phyloP scores from a whole-genome alignment of 2,329 filamentous ascomycete genomes.

The Cytospora piceicola region DNA sequence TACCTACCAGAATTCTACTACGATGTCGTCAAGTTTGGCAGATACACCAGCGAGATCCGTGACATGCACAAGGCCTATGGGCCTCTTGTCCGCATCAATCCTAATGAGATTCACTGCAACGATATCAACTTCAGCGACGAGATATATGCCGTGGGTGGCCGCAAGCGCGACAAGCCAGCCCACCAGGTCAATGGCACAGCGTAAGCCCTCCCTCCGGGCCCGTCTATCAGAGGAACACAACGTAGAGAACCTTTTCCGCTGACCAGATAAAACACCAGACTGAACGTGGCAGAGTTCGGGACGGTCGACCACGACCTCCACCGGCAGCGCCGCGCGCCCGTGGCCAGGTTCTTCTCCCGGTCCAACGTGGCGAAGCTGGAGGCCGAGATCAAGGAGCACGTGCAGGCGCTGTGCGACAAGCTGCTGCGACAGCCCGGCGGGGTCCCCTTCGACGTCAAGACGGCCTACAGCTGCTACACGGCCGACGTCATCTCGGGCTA shows the following conservation, averaged over 20 bases:
- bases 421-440: conserved; percentile 23
- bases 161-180: conserved; percentile 30
- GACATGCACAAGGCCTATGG: conserved; percentile 43
- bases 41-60: conserved; percentile 38
- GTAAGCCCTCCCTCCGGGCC: not conserved
- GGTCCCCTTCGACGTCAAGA: conserved; percentile 25
- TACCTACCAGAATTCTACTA: conserved; percentile 42
- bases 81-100: conserved; percentile 42
- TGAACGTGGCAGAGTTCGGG: conserved; percentile 22
- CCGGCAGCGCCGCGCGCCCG: conserved; percentile 27
- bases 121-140: conserved; percentile 39
- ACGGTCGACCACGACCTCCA: conserved; percentile 33
- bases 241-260: not conserved
- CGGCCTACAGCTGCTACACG: conserved; percentile 27
- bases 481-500: conserved; percentile 19
- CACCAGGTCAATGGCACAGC: conserved; percentile 25
- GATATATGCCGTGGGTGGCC: conserved; percentile 32
- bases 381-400: conserved; percentile 32
- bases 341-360: conserved; percentile 34
- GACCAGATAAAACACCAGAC: not conserved
- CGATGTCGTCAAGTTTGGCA: conserved; percentile 37
- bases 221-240: not conserved
- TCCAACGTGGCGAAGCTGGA: conserved; percentile 31
- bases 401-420: conserved; percentile 32
- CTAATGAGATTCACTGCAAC: conserved; percentile 39